A percentile compares a stretch with the other conserved stretches of the same genome.
These are phyloP conservation scores for Diaporthe caulivora DNA, from an alignment of 2,329 filamentous ascomycete genomes.

Conservation along the genomic window DNA sequence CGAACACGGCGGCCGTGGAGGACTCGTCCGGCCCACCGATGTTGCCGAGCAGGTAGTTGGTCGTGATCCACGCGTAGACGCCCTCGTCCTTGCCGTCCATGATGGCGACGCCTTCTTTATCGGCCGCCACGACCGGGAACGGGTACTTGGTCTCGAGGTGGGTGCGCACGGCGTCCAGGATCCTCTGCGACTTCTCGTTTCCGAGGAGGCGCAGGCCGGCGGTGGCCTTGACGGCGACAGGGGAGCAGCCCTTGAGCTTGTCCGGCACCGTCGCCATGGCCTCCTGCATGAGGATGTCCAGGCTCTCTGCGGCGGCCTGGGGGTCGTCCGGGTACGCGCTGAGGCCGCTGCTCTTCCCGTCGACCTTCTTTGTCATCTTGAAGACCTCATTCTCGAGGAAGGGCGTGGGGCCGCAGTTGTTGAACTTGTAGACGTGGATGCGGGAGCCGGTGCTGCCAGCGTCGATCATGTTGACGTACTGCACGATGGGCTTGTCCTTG, in stretches of 20 bases:
- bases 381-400: conserved; percentile 95
- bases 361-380: conserved; percentile 89
- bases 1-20: conserved; percentile 93
- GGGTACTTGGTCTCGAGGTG: conserved; percentile 91
- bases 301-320: conserved; percentile 86
- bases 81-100: conserved; percentile 99
- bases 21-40: conserved; percentile 93
- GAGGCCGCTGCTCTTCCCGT: conserved; percentile 74
- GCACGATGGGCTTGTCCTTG: conserved; percentile 91
- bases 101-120: conserved; percentile 90
- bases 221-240: conserved; percentile 97
- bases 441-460: conserved; percentile 97
- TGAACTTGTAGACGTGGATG: conserved; percentile 99
- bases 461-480: conserved; percentile 99
- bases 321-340: conserved; percentile 91
- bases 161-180: conserved; percentile 84
- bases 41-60: conserved; percentile 97
- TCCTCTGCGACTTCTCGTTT: conserved; percentile 81
- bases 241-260: conserved; percentile 89
- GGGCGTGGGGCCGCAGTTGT: conserved; percentile 96
- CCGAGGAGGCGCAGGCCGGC: conserved; percentile 92
- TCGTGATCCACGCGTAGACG: conserved; percentile 99
- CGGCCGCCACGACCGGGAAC: conserved; percentile 90
- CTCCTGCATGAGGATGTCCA: conserved; percentile 88
- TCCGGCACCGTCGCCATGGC: conserved; percentile 89